Evolutionary conservation across 371 early-diverging fungal genomes (phyloP), one percentile per base, ranked within the genome.

Genomic region (Lichtheimia hyalospora): DNA sequence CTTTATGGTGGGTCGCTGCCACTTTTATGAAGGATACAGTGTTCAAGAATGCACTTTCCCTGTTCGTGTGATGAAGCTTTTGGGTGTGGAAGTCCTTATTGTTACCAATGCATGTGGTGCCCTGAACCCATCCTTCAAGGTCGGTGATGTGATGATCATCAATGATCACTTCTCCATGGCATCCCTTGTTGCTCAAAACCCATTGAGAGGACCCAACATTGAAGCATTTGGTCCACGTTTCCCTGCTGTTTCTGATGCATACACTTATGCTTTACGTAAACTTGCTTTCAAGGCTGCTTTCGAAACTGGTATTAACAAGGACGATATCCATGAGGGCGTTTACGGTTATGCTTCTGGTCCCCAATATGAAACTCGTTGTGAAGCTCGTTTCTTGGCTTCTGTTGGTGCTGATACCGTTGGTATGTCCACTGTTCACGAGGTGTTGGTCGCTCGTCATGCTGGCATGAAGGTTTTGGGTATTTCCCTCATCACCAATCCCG

Each of bases 391-490:
- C 64, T 77, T 97, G 60, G 75, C 76, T 39, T 54, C 65, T 0
- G 67, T 87, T 56, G 95, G 95, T 49, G 96, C 87, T 21, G 97
- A 96, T 76, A 86, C 86, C 16, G 97, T 95, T 12, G 97, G 97
- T 41, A 97, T 97, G 97, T 91, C 91, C 48, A 96, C 97, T n/a
- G 88, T 94, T 3, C 96, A 96, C 15, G 97, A 97, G 73, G 90
- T 92, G n/a, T 73, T 95, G n/a, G 85, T 92, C 39, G 97, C 96
- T 15, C 86, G 90, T 55, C 97, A 97, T 76, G 87, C 89, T 28
- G 96, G 95, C 14, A 82, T 97, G 66, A 81, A 87, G 63, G 92
- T 95, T 1, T 74, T 97, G 52, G 96, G 94, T 16, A 67, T 96
- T 59, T 80, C 85, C 54, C 81, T 97, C 58, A 87, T 96, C 60